These are phyloP conservation scores for Polygonum aviculare DNA, from an alignment of 148 eudicot species.

Conservation along the genomic window DNA sequence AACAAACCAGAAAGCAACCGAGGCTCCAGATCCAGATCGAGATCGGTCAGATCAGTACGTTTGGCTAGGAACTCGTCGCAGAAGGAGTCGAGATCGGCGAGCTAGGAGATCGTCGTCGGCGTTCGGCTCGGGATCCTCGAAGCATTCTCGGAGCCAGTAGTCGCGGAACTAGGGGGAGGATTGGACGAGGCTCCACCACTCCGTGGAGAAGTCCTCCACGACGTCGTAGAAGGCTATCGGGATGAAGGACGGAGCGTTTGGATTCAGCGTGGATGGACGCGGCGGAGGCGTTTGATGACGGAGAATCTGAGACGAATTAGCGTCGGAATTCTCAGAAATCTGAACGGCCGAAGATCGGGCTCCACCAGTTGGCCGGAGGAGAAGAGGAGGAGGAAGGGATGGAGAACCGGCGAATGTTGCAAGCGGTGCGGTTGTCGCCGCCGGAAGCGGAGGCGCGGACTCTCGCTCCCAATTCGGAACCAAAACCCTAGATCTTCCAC, in stretches of 20 bases:
- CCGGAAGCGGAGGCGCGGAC: no score
- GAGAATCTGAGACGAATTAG: not conserved
- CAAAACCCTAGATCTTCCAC: no score
- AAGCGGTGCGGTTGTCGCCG: no score
- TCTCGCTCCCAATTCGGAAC: no score
- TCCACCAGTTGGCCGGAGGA: no score
- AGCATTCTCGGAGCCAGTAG: no score
- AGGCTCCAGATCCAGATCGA: no score
- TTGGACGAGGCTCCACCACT: constrained; percentile 79
- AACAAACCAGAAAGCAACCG: not conserved
- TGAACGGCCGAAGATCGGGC: no score
- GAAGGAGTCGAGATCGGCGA: constrained; percentile 35
- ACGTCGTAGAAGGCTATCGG: constrained; percentile 56
- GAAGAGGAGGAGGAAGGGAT: no score
- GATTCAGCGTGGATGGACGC: constrained; percentile 41
- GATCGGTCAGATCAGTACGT: constrained; percentile 18
- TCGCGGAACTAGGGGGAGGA: constrained; percentile 79
- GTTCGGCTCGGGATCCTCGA: constrained; percentile 35
- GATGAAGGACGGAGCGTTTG: constrained; percentile 75
- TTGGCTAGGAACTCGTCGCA: constrained; percentile 14
- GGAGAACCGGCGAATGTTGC: no score
- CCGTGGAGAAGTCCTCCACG: constrained; percentile 74
- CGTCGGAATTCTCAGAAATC: no score
- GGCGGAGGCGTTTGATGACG: not conserved
- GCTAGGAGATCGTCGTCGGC: constrained; percentile 18